Base-by-base conservation (phyloP, 2,329 filamentous ascomycete genomes). In the Cladosporium austrohemisphaericum region DNA sequence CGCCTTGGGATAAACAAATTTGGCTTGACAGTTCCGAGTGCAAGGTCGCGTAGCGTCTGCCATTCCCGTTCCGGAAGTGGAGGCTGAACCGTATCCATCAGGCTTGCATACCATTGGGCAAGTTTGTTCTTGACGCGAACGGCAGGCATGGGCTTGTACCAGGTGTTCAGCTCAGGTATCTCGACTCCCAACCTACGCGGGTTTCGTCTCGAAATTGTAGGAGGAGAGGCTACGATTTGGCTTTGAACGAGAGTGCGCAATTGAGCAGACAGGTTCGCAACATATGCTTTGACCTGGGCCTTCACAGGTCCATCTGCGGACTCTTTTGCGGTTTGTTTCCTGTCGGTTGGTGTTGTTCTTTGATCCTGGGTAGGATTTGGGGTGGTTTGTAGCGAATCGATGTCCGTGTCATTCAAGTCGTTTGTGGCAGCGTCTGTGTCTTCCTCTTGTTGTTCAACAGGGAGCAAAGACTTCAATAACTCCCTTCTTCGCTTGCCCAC, bases 401-500 rank as follows among this genome's bases (percentile, higher is more conserved):
- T 26, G 6, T 26, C 25, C 6, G 25, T 26, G 26, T 31, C 38
- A 9, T 9, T 28, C 14, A 28, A n/a, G 5, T 13, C 14, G 20
- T 18, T 20, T 38, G 35, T 11, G 16, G 25, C 14, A n/a, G 25
- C 7, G 9, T 13, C 31, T 5, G 10, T n/a, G 9, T 14, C 19
- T 20, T 26, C 36, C 29, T 40, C 28, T 2, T 25, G 36, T 14
- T 20, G 36, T 4, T 33, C 10, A 9, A 49, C 23, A 26, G 47
- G 31, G n/a, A 49, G 14, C 19, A 49, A 26, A 11, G 49, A 25
- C 4, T 57, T 51, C 51, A 80, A 47, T 25, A 84, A 61, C 8
- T 74, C 65, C 51, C 75, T 68, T 56, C 77, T 71, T 25, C 77
- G 69, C 54, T 66, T 72, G 7, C 81, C 81, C 25, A 68, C 69